A percentile compares a stretch with the other conserved stretches of the same genome.
Conservation (phyloP, 441 rosid species). For the Populus hybrid region DNA sequence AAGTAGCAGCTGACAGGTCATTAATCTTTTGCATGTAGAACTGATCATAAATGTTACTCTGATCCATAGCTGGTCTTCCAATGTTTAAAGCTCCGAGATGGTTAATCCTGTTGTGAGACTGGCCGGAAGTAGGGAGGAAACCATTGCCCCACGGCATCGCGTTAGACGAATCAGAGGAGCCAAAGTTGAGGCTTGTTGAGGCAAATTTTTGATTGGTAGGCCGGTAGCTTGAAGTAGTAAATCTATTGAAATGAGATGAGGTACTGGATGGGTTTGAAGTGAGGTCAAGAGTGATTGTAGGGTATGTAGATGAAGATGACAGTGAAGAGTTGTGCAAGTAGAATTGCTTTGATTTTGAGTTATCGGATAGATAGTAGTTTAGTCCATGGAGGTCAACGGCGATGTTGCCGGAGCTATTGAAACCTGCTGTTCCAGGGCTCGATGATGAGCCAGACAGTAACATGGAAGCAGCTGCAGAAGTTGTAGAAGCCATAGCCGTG, state of each 20-base stretch:
- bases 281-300: slow-evolving; percentile 67
- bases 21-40: slow-evolving; percentile 36
- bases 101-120: slow-evolving; percentile 31
- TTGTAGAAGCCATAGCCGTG: slow-evolving; percentile 90
- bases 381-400: slow-evolving; percentile 50
- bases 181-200: slow-evolving; percentile 49
- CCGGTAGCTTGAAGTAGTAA: slow-evolving; percentile 27
- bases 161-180: slow-evolving; percentile 36
- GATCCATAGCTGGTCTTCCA: slow-evolving; percentile 32
- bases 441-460: slow-evolving; percentile 56
- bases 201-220: slow-evolving; percentile 30
- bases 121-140: slow-evolving; percentile 21
- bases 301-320: slow-evolving; percentile 46
- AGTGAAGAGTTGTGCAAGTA: slow-evolving; percentile 44
- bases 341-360: slow-evolving; percentile 40
- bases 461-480: slow-evolving; percentile 90
- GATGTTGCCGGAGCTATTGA: slow-evolving; percentile 18
- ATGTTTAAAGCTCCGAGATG: slow-evolving; percentile 34
- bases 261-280: slow-evolving; percentile 42
- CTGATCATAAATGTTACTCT: slow-evolving; percentile 26
- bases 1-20: slow-evolving; percentile 20
- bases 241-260: slow-evolving; percentile 35
- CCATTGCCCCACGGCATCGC: slow-evolving; percentile 41
- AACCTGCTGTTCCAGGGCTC: background rate
- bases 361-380: slow-evolving; percentile 55